Conservation (phyloP, 768 basidiomycete species). For the Galerina sulciceps region DNA sequence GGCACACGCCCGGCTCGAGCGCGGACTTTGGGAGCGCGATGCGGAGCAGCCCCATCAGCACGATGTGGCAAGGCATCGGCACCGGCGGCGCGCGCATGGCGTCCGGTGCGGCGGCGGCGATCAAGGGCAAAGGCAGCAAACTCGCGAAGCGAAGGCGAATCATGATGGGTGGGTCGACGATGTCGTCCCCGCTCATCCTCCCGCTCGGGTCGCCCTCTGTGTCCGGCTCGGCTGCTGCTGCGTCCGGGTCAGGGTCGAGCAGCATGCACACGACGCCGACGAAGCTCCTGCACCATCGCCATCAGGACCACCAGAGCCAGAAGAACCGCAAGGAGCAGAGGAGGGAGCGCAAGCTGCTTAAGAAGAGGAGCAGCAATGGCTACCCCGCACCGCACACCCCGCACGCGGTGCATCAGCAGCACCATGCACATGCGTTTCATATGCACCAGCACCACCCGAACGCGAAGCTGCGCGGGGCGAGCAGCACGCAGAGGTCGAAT, state of each 20-base stretch:
- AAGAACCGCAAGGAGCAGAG: constrained; percentile 69
- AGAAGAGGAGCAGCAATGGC: constrained; percentile 45
- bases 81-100: neutral
- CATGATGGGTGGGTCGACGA: constrained; percentile 29
- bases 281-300: constrained; percentile 25
- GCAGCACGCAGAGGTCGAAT: constrained; percentile 53
- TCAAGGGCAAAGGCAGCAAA: constrained; percentile 24
- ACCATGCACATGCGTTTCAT: constrained; percentile 39
- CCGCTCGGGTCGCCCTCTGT: constrained; percentile 56
- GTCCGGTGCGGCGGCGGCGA: constrained; percentile 3
- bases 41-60: constrained; percentile 58
- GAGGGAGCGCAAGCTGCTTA: constrained; percentile 71
- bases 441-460: constrained; percentile 66
- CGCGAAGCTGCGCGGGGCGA: constrained; percentile 58
- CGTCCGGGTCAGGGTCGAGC: neutral
- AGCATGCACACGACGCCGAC: constrained; percentile 25
- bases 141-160: constrained; percentile 28
- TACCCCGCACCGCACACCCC: constrained; percentile 27
- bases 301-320: constrained; percentile 47
- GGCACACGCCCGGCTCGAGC: constrained; percentile 30
- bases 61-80: constrained; percentile 47
- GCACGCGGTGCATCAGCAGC: constrained; percentile 44
- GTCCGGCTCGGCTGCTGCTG: constrained; percentile 14
- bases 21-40: constrained; percentile 53
- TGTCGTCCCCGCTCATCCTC: constrained; percentile 36